Percentiles rank a stretch among this genome's conserved stretches.
Conservation (phyloP, 768 basidiomycete genomes). For the Trametes cingulata region DNA sequence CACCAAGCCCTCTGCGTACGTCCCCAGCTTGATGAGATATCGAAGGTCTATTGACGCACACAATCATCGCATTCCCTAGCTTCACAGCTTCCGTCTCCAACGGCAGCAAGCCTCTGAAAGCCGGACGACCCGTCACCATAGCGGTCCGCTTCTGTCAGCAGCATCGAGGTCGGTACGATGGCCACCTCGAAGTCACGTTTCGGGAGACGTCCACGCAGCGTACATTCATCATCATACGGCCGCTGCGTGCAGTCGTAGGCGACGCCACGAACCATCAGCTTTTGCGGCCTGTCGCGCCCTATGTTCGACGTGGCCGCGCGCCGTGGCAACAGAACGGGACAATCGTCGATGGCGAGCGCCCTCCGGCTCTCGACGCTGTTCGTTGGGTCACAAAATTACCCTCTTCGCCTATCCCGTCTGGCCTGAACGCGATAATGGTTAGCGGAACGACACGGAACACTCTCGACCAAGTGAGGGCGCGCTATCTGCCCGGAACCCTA, state of each 20-base stretch:
- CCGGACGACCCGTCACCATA: too few species aligned
- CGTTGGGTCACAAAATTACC: conserved; percentile 22
- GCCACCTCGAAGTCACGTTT: conserved; percentile 55
- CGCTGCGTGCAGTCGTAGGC: conserved; percentile 49
- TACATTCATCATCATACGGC: conserved; percentile 32
- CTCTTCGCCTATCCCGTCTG: conserved; percentile 7
- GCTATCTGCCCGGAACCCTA: conserved; percentile 43
- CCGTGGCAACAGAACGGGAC: neutral
- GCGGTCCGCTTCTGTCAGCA: conserved; percentile 38
- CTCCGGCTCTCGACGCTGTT: conserved; percentile 18
- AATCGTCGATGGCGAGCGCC: neutral
- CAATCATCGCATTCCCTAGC: conserved; percentile 32
- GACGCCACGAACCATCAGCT: conserved; percentile 48
- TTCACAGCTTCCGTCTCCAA: neutral
- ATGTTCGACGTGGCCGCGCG: conserved; percentile 29
- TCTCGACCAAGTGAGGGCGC: neutral
- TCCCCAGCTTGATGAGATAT: conserved; percentile 40
- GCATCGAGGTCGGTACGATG: conserved; percentile 47
- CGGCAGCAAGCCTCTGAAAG: neutral
- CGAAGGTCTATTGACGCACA: too few species aligned
- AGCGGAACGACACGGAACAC: neutral
- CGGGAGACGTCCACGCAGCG: conserved; percentile 28
- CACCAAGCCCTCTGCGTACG: neutral
- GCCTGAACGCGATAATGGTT: neutral
- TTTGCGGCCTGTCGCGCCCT: conserved; percentile 48